These are phyloP conservation scores for Hippophae rhamnoides DNA, from an alignment of 306 rosid genomes.

Conservation along the genomic window DNA sequence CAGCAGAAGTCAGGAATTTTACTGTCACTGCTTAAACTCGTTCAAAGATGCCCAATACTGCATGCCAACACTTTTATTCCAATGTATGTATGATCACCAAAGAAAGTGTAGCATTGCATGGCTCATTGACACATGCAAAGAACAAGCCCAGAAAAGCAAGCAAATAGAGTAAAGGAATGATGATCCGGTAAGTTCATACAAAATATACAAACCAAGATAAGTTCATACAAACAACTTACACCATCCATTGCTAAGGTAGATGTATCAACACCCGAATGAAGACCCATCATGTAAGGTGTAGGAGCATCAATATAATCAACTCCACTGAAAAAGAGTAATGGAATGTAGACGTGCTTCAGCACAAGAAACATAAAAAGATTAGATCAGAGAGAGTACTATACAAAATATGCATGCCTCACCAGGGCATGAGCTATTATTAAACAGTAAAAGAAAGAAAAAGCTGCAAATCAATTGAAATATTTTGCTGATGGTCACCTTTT, in stretches of 20 bases:
- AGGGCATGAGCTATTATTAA: constrained; percentile 14
- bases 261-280: constrained; percentile 90
- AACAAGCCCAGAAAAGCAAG: neutral
- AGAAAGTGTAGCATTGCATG: no score
- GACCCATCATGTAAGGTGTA: constrained; percentile 99
- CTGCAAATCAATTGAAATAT: constrained; percentile 9
- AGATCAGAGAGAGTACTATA: constrained; percentile 28
- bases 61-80: no score
- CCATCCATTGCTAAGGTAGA: constrained; percentile 77
- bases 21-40: no score
- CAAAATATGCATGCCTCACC: constrained; percentile 10
- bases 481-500: neutral
- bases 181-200: no score
- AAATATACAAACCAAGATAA: constrained; percentile 7
- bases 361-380: constrained; percentile 43
- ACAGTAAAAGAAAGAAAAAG: constrained; percentile 7
- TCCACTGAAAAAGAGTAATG: constrained; percentile 97
- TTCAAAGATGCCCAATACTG: no score
- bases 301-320: constrained; percentile 99
- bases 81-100: no score
- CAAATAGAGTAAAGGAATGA: constrained; percentile 7
- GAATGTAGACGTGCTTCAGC: constrained; percentile 97
- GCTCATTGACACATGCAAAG: neutral
- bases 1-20: no score
- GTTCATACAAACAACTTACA: constrained; percentile 45